phyloP scores from a whole-genome alignment of 352 stramenopile species.

The Phytophthora europaea region DNA sequence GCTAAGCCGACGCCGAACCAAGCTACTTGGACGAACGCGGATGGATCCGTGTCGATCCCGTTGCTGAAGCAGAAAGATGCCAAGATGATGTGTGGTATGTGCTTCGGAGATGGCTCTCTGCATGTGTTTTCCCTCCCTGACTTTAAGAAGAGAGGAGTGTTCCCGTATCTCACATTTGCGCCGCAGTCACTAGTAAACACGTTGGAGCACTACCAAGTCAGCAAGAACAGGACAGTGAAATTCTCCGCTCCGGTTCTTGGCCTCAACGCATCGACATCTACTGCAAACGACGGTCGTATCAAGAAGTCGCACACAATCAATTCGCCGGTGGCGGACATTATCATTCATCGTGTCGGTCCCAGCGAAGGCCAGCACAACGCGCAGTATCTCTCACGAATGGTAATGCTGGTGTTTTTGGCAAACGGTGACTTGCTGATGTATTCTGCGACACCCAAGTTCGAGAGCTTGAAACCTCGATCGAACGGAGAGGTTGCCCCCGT shows the following conservation, averaged over 20 bases:
- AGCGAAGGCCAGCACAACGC: slow-evolving; percentile 79
- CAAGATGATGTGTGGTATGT: slow-evolving; percentile 85
- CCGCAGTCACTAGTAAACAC: slow-evolving; percentile 84
- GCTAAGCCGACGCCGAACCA: slow-evolving; percentile 3
- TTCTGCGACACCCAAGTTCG: slow-evolving; percentile 60
- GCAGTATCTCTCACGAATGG: slow-evolving; percentile 82
- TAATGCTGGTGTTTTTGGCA: slow-evolving; percentile 85
- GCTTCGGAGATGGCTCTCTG: slow-evolving; percentile 84
- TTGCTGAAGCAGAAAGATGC: slow-evolving; percentile 65
- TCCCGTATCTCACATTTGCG: slow-evolving; percentile 87
- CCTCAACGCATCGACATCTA: slow-evolving; percentile 74
- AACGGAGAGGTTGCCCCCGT: slow-evolving; percentile 29
- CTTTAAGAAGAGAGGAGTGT: slow-evolving; percentile 83
- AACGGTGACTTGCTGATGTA: slow-evolving; percentile 90
- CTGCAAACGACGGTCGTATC: slow-evolving; percentile 80
- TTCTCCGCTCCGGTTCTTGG: slow-evolving; percentile 70
- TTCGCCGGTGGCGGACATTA: slow-evolving; percentile 85
- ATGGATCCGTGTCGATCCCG: slow-evolving; percentile 62
- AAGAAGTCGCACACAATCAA: slow-evolving; percentile 87
- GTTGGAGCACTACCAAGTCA: slow-evolving; percentile 68
- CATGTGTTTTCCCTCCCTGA: slow-evolving; percentile 87
- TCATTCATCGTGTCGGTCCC: slow-evolving; percentile 82
- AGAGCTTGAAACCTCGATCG: slow-evolving; percentile 32
- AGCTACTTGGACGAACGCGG: slow-evolving; percentile 31
- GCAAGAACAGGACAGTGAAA: slow-evolving; percentile 66